Conservation (phyloP, 2,329 filamentous ascomycete species). For the Colletotrichum theobromicola region DNA sequence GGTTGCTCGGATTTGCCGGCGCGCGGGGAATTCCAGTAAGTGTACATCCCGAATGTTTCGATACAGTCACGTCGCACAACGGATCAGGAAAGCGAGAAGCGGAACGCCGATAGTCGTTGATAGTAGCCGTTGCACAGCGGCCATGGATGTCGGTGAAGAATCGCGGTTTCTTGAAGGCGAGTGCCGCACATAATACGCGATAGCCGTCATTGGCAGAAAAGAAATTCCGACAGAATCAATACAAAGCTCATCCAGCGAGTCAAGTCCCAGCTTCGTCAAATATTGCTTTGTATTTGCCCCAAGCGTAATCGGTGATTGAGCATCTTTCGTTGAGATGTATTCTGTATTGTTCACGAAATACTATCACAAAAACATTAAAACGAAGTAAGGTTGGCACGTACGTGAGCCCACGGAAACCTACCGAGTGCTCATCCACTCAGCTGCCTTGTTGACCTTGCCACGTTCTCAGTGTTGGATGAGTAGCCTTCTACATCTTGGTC, state of each 20-base stretch:
- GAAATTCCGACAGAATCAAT: background rate
- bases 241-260: background rate
- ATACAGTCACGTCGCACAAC: background rate
- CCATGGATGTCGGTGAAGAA: background rate
- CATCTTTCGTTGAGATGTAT: too few species aligned
- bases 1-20: background rate
- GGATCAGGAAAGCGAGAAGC: background rate
- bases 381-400: too few species aligned
- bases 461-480: background rate
- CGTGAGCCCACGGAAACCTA: too few species aligned
- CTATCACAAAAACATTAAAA: too few species aligned
- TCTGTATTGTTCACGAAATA: too few species aligned
- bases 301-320: too few species aligned
- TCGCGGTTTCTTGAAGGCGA: background rate
- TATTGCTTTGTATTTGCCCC: too few species aligned
- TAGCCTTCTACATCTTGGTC: too few species aligned
- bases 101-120: background rate
- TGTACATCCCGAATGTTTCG: background rate
- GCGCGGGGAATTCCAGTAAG: background rate
- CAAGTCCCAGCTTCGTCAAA: too few species aligned
- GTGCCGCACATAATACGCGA: background rate
- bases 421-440: fast-evolving
- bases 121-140: background rate
- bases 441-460: background rate
- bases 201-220: background rate